A percentile compares a stretch with the other conserved stretches of the same genome.
Conservation (phyloP, 345 rosid species). For the Pistacia integerrima region DNA sequence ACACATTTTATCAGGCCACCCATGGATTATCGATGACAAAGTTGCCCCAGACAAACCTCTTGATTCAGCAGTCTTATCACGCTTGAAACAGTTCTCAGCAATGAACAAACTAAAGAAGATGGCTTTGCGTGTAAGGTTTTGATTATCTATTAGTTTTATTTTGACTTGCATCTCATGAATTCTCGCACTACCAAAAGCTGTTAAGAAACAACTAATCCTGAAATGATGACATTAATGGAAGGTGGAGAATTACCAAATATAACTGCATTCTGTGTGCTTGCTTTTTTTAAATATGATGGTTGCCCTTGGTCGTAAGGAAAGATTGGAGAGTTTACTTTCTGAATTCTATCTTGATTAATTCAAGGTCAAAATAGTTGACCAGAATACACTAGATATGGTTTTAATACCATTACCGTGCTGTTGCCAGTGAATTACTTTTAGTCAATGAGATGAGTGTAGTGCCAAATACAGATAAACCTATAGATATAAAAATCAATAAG, state of each 20-base stretch:
- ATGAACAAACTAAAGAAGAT: conserved; percentile 89
- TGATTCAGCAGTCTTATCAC: conserved; percentile 74
- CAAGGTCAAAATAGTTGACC: background rate
- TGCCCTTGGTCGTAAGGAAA: too few species aligned
- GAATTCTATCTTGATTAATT: background rate
- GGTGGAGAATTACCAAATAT: too few species aligned
- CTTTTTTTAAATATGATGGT: too few species aligned
- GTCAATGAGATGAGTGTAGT: background rate
- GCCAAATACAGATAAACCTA: background rate
- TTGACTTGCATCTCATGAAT: background rate
- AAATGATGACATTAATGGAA: too few species aligned
- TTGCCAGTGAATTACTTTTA: background rate
- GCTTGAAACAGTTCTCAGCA: conserved; percentile 74
- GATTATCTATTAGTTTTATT: conserved; percentile 5
- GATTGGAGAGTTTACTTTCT: background rate
- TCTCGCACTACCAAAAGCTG: background rate
- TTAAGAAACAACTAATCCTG: too few species aligned
- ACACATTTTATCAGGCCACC: conserved; percentile 52
- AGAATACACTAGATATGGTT: background rate
- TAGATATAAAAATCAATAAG: too few species aligned
- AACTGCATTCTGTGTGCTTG: too few species aligned
- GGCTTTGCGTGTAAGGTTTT: conserved; percentile 67
- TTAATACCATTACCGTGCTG: background rate
- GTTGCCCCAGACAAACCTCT: conserved; percentile 83
- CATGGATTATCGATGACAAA: conserved; percentile 79